phyloP scores from a whole-genome alignment of 2,329 filamentous ascomycete genomes.

The Tolypocladium ophioglossoides region DNA sequence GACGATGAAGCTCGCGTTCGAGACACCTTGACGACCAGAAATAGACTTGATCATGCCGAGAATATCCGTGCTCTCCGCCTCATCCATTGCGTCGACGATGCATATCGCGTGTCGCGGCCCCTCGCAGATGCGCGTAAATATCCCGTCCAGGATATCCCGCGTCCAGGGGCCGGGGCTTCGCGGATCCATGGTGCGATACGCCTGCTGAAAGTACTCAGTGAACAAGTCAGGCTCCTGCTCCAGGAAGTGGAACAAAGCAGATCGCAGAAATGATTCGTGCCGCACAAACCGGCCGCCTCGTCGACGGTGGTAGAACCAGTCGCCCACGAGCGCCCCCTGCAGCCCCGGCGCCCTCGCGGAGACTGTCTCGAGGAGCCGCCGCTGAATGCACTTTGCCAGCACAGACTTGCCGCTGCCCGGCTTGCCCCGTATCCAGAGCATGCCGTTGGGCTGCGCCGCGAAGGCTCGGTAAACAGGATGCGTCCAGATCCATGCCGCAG shows the following conservation, averaged over 20 bases:
- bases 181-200: background rate
- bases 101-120: background rate
- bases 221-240: background rate
- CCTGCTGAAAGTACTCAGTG: background rate
- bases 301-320: background rate
- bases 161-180: background rate
- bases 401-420: constrained; percentile 4
- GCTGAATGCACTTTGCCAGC: constrained; percentile 1
- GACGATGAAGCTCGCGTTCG: background rate
- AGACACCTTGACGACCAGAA: background rate
- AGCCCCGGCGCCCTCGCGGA: background rate
- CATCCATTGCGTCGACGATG: background rate
- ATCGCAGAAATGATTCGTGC: background rate
- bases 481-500: background rate
- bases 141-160: background rate
- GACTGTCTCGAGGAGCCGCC: background rate
- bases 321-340: background rate
- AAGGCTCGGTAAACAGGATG: background rate
- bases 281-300: background rate
- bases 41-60: background rate
- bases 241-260: background rate
- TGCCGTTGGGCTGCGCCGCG: background rate
- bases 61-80: background rate
- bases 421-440: constrained; percentile 4
- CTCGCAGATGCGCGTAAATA: background rate